A percentile compares a stretch with the other conserved stretches of the same genome.
These are phyloP conservation scores for Ballota nigra DNA, from an alignment of 257 asterid genomes.

Conservation along the genomic window DNA sequence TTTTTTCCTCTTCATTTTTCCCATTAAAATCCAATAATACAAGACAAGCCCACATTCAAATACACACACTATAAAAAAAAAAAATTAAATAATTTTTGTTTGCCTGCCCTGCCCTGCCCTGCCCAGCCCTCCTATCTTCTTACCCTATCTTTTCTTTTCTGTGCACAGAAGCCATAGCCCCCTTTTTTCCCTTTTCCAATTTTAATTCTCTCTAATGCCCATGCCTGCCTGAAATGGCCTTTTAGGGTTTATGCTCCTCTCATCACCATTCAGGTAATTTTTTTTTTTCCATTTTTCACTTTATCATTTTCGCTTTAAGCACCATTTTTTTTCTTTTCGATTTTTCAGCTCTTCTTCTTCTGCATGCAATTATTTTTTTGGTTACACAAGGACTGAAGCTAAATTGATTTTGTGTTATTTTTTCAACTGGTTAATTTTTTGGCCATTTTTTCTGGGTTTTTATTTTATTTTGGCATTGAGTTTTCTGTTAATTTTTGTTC, in stretches of 20 bases:
- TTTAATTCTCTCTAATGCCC: background rate
- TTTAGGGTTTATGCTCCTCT: slow-evolving; percentile 23
- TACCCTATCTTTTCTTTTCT: slow-evolving; percentile 44
- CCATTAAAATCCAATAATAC: slow-evolving; percentile 17
- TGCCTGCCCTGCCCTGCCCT: too few species aligned
- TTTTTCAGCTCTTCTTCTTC: background rate
- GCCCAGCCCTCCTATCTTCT: too few species aligned
- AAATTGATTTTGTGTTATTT: too few species aligned
- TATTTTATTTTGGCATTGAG: background rate
- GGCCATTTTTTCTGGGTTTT: background rate
- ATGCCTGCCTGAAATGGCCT: slow-evolving; percentile 33
- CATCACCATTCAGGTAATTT: slow-evolving; percentile 23
- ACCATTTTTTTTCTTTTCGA: background rate
- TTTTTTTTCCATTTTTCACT: background rate
- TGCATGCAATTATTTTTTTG: slow-evolving; percentile 5
- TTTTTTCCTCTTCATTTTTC: background rate
- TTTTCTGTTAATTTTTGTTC: background rate
- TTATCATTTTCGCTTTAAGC: background rate
- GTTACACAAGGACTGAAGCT: too few species aligned
- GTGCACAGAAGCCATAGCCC: background rate
- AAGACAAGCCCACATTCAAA: slow-evolving; percentile 22
- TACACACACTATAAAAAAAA: background rate
- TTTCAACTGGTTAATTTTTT: background rate
- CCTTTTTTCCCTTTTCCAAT: background rate
- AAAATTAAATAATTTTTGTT: background rate